Base-by-base conservation (phyloP, 768 basidiomycete species). In the Tremella yokohamensis region DNA sequence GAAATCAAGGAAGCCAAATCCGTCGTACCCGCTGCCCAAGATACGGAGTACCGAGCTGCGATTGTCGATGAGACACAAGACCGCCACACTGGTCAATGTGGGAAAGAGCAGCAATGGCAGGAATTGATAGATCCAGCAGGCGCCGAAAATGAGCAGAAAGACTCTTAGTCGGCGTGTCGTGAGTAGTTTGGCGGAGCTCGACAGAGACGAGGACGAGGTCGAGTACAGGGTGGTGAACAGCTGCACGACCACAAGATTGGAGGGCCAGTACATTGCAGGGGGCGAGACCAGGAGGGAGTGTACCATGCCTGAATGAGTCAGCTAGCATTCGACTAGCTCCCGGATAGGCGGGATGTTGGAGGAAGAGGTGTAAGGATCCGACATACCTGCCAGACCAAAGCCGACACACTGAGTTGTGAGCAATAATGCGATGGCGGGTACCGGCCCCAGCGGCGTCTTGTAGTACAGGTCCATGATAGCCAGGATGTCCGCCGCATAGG, bases 401-500 rank as follows among this genome's bases (percentile, higher is more conserved):
- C 77, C 77, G 18, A 77, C 74, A 52, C 74, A 72, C 51, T 78
- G 77, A 1, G 77, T 78, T 1, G 76, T 76, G 37, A 78, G 65
- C 1, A 78, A 63, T 4, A 78, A 54, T 13, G 71, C 62, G 39
- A 77, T 64, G 3, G 74, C 73, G 6, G 72, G 62, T 16, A 75
- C 3, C 1, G 69, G 51, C 7, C 61, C 58, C 8, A 78, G 60
- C 0, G 72, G 66, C 16, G 65, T 69, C 42, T 75, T 67, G 58
- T 64, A 76, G 64, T 77, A 78, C 29, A 78, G 61, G n/a, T 72
- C 64, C 53, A 77, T 70, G 56, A 78, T 77, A 15, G 76, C 72
- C 19, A 78, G 58, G 48, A 78, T 77, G 57, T 78, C 77, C 1
- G 73, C 67, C 3, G 76, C 77, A 54, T 78, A 78, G 1, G 77